Evolutionary conservation across 2,329 filamentous ascomycete genomes (phyloP).

Genomic region (Penicillium aurantiogriseum): DNA sequence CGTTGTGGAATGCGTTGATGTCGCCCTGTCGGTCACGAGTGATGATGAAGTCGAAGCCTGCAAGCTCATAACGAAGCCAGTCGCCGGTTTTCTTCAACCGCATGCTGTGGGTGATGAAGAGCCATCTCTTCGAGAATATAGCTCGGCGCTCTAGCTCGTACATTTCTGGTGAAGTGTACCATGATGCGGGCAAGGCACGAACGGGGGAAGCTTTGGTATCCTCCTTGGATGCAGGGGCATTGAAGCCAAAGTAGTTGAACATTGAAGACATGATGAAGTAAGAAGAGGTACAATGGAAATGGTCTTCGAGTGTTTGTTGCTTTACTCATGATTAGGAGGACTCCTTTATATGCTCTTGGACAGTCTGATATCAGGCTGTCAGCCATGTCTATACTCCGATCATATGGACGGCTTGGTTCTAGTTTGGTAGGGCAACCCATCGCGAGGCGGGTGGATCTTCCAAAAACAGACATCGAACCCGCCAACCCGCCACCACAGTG

Average conservation of each 20-base stretch:
- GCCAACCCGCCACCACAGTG: conserved; percentile 1
- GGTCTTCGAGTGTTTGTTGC: neutral
- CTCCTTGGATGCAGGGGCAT: conserved; percentile 10
- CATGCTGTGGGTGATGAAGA: conserved; percentile 25
- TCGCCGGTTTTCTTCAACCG: conserved; percentile 22
- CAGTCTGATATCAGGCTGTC: neutral
- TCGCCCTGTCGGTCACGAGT: conserved; percentile 21
- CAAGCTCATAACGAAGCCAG: conserved; percentile 25
- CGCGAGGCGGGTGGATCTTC: neutral
- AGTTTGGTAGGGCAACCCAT: conserved; percentile 2
- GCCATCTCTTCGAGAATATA: conserved; percentile 24
- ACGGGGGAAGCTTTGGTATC: conserved; percentile 13
- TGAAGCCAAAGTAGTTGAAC: conserved; percentile 25
- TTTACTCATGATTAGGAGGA: neutral
- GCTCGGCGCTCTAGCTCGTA: conserved; percentile 25
- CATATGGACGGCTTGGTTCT: neutral
- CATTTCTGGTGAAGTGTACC: conserved; percentile 26
- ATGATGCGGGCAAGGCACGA: conserved; percentile 23
- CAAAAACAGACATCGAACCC: conserved; percentile 4
- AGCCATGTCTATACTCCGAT: conserved; percentile 1
- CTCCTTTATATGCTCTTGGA: neutral
- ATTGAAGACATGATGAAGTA: conserved; percentile 17
- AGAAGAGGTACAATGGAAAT: neutral
- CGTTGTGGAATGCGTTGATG: conserved; percentile 25
- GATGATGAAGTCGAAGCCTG: conserved; percentile 24